These are phyloP conservation scores for Aspergillus viridinutans DNA, from an alignment of 2,329 filamentous ascomycete species.

Conservation along the genomic window DNA sequence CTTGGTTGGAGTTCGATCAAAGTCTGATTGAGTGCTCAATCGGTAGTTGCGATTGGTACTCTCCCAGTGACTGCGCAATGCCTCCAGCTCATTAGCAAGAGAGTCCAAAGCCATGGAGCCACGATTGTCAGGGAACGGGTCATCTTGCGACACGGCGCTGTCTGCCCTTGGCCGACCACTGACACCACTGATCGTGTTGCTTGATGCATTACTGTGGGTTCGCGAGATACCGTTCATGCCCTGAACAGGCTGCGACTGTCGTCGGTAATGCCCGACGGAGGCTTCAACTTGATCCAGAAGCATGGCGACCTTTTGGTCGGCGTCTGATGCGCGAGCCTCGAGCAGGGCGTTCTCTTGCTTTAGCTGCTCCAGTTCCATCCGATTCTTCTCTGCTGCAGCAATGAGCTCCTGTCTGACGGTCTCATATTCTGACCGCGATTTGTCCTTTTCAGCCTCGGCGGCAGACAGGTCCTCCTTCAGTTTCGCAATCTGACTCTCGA, in stretches of 20 bases:
- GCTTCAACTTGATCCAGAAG: constrained; percentile 91
- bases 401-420: constrained; percentile 56
- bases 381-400: constrained; percentile 50
- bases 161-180: constrained; percentile 35
- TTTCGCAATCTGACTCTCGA: constrained; percentile 67
- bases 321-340: constrained; percentile 79
- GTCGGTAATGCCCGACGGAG: constrained; percentile 90
- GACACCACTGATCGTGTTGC: constrained; percentile 37
- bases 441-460: constrained; percentile 65
- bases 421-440: constrained; percentile 55
- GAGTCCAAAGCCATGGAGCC: constrained; percentile 77
- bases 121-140: constrained; percentile 48
- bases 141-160: constrained; percentile 42
- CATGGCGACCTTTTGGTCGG: constrained; percentile 87
- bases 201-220: constrained; percentile 53
- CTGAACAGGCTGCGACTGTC: constrained; percentile 56
- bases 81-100: constrained; percentile 86
- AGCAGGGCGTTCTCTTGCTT: constrained; percentile 77
- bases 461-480: constrained; percentile 67
- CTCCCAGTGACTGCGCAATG: constrained; percentile 88
- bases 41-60: constrained; percentile 93
- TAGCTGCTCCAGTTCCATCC: constrained; percentile 71
- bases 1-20: constrained; percentile 58
- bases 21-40: constrained; percentile 83
- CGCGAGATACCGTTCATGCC: constrained; percentile 43